Percentiles rank a stretch among this genome's conserved stretches.
Evolutionary conservation across 768 basidiomycete genomes (phyloP).

Genomic region (Panaeolus cyanescens): DNA sequence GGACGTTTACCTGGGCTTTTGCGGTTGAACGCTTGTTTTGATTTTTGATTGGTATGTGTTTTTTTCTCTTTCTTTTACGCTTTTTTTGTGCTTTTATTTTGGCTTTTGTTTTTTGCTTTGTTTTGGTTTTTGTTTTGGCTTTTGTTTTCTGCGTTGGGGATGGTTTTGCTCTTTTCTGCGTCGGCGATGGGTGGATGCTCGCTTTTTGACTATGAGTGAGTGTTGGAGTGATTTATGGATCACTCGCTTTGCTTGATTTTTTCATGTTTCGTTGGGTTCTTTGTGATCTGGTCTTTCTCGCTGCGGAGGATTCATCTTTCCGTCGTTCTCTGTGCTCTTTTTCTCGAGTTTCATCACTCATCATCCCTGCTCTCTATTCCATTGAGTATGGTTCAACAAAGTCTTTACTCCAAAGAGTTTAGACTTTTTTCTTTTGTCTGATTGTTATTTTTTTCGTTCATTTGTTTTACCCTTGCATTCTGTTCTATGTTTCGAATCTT

Average conservation of each 20-base stretch:
- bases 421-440: not conserved
- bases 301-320: too few relatives aligned
- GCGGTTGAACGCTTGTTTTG: conserved; percentile 30
- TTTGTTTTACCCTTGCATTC: not conserved
- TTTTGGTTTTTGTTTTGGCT: not conserved
- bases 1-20: not conserved
- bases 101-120: not conserved
- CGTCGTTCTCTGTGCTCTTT: too few relatives aligned
- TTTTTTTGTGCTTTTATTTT: not conserved
- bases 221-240: too few relatives aligned
- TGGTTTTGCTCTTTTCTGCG: not conserved
- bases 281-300: not conserved
- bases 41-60: conserved; percentile 26
- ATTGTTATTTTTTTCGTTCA: not conserved
- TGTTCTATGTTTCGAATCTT: not conserved
- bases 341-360: not conserved
- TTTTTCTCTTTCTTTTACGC: conserved; percentile 11
- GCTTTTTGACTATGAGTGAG: too few relatives aligned
- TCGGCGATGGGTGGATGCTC: too few relatives aligned
- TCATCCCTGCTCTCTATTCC: not conserved
- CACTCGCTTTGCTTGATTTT: not conserved
- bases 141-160: not conserved
- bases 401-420: not conserved
- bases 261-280: not conserved
- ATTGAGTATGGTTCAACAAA: not conserved